phyloP scores from a whole-genome alignment of 2,329 filamentous ascomycete genomes.

The Microcyclospora pomicola region DNA sequence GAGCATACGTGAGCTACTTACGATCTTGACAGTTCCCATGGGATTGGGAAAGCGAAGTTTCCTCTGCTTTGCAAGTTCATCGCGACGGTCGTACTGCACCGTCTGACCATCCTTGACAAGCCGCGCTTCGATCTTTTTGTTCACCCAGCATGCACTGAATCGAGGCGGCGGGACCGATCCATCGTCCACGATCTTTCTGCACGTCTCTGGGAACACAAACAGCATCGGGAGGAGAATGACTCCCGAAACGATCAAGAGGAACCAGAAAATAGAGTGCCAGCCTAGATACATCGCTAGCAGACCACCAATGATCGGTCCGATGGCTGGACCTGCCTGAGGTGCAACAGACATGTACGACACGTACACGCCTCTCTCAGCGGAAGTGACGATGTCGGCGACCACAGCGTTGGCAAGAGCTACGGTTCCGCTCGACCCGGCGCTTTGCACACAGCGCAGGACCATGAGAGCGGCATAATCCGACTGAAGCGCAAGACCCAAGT shows the following conservation, averaged over 20 bases:
- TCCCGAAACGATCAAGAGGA: slow-evolving; percentile 37
- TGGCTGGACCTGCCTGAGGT: slow-evolving; percentile 35
- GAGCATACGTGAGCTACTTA: slow-evolving; percentile 7
- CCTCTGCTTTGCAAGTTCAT: slow-evolving; percentile 8
- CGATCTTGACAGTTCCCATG: slow-evolving; percentile 6
- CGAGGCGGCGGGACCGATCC: slow-evolving; percentile 43
- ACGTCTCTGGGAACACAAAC: slow-evolving; percentile 42
- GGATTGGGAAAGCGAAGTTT: slow-evolving; percentile 17
- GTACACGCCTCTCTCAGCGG: slow-evolving; percentile 56
- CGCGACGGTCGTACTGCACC: slow-evolving; percentile 10
- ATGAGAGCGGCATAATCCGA: slow-evolving; percentile 34
- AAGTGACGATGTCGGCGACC: slow-evolving; percentile 57
- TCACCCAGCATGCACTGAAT: slow-evolving; percentile 35
- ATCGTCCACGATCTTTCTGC: slow-evolving; percentile 43
- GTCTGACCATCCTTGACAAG: slow-evolving; percentile 9
- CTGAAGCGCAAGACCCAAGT: slow-evolving; percentile 23
- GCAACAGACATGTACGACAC: slow-evolving; percentile 53
- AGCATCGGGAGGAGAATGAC: slow-evolving; percentile 41
- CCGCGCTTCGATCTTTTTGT: slow-evolving; percentile 8
- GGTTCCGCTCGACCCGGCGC: slow-evolving; percentile 51
- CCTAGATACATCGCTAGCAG: slow-evolving; percentile 48
- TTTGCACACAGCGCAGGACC: slow-evolving; percentile 49
- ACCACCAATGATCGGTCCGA: slow-evolving; percentile 51
- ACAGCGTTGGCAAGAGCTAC: slow-evolving; percentile 59
- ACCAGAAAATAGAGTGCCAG: slow-evolving; percentile 33